These are phyloP conservation scores for Phaeotremella fagi DNA, from an alignment of 768 basidiomycete species.

Conservation along the genomic window DNA sequence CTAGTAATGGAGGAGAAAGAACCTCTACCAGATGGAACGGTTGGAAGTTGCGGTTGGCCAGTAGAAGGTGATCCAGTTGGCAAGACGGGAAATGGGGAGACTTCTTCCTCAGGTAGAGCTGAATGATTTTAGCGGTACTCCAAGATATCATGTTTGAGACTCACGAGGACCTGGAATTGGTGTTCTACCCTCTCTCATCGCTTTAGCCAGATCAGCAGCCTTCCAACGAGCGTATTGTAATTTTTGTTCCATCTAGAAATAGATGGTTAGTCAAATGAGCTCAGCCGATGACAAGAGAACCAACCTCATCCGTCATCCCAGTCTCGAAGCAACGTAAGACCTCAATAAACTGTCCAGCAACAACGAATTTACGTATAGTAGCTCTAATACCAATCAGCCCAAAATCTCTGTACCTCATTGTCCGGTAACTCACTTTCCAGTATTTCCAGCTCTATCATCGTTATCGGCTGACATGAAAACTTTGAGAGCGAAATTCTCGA, in stretches of 20 bases:
- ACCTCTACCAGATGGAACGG: conserved; percentile 8
- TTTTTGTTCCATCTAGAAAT: conserved; percentile 69
- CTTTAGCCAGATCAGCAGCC: conserved; percentile 89
- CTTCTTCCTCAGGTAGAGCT: conserved; percentile 30
- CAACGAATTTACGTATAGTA: conserved; percentile 91
- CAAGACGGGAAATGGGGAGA: conserved; percentile 20
- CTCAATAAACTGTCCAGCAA: conserved; percentile 91
- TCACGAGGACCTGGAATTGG: conserved; percentile 74
- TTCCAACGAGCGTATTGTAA: conserved; percentile 96
- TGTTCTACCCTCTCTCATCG: conserved; percentile 83
- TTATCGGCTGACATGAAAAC: conserved; percentile 87
- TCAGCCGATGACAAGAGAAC: not conserved
- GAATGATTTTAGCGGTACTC: conserved; percentile 1
- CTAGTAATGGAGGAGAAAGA: conserved; percentile 19
- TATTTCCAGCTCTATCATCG: conserved; percentile 74
- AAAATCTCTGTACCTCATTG: not conserved
- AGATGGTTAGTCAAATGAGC: not conserved
- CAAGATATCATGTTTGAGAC: conserved; percentile 30
- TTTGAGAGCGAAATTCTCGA: conserved; percentile 89
- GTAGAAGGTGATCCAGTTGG: conserved; percentile 24
- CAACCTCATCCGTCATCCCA: conserved; percentile 47
- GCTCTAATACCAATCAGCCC: conserved; percentile 52
- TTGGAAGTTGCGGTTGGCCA: not conserved
- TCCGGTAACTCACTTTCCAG: conserved; percentile 60
- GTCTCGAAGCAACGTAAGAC: conserved; percentile 57